Conservation (phyloP, 108 stramenopile genomes). For the Hondaea fermentalgiana region DNA sequence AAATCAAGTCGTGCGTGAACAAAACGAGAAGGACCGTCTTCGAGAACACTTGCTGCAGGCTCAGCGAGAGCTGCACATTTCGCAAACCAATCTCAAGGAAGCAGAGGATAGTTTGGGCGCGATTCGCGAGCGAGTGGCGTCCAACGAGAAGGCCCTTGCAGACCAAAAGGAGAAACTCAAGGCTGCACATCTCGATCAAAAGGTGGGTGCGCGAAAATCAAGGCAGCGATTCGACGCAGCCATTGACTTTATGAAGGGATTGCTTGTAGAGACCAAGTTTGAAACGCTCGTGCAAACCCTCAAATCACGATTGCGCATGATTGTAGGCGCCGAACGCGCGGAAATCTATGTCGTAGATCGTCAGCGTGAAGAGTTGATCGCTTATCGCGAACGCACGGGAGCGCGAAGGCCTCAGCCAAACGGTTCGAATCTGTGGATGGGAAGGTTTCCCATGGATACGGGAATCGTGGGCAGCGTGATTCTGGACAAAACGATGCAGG, state of each 20-base stretch:
- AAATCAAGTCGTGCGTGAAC: background rate
- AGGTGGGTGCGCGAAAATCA: background rate
- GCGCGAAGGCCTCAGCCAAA: background rate
- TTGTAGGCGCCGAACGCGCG: background rate
- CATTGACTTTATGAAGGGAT: conserved; percentile 14
- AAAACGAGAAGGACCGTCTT: background rate
- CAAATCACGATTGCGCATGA: background rate
- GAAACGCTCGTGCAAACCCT: background rate
- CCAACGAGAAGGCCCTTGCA: background rate
- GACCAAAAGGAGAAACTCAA: conserved; percentile 15
- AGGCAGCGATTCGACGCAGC: background rate
- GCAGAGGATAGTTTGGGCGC: background rate
- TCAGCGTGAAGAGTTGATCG: background rate
- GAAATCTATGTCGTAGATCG: conserved; percentile 15
- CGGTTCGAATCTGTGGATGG: conserved; percentile 10
- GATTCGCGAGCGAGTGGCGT: background rate
- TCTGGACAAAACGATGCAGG: background rate
- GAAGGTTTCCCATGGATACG: background rate
- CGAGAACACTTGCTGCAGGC: background rate
- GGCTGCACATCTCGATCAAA: background rate
- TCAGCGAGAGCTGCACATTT: background rate
- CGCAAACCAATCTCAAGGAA: background rate
- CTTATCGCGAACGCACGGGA: background rate
- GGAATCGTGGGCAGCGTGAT: conserved; percentile 1
- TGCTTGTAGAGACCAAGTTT: background rate